Conservation (phyloP, 1,284 basidiomycete species). For the Ustilago trichophora region DNA sequence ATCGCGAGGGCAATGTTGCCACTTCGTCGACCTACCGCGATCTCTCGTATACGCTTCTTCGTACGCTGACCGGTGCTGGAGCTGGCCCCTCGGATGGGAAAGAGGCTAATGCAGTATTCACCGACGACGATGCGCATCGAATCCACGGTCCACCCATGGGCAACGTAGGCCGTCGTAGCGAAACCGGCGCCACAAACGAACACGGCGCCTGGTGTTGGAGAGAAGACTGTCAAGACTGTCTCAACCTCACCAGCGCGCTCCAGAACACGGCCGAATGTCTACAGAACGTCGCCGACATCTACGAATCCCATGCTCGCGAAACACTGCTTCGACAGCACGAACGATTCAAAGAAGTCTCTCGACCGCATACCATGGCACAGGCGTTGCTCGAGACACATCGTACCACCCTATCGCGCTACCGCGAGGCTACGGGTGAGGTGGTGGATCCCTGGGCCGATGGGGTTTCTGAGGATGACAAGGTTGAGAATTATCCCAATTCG, state of each 20-base stretch:
- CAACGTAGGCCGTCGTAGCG: slow-evolving; percentile 70
- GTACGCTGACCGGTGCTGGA: slow-evolving; percentile 50
- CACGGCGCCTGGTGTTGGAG: slow-evolving; percentile 87
- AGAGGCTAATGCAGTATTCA: slow-evolving; percentile 69
- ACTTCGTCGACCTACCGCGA: slow-evolving; percentile 42
- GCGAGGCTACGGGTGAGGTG: slow-evolving; percentile 66
- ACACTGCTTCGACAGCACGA: slow-evolving; percentile 79
- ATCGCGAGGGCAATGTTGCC: slow-evolving; percentile 28
- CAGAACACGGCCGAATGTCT: slow-evolving; percentile 80
- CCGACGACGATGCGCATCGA: slow-evolving; percentile 73
- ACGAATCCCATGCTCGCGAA: slow-evolving; percentile 78
- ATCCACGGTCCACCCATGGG: slow-evolving; percentile 66
- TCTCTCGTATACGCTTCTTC: slow-evolving; percentile 47
- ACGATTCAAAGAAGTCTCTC: slow-evolving; percentile 76
- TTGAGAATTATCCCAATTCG: no score
- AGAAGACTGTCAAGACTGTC: slow-evolving; percentile 78
- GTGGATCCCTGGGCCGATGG: slow-evolving; percentile 8
- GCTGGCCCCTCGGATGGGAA: slow-evolving; percentile 19
- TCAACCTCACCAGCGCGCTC: slow-evolving; percentile 78
- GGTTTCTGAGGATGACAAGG: no score
- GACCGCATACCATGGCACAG: slow-evolving; percentile 78
- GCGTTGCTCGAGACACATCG: slow-evolving; percentile 74
- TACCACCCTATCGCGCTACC: slow-evolving; percentile 69
- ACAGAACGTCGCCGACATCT: slow-evolving; percentile 78
- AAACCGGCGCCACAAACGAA: slow-evolving; percentile 71